Conservation (phyloP, 345 rosid species). For the Limnanthes douglasii region DNA sequence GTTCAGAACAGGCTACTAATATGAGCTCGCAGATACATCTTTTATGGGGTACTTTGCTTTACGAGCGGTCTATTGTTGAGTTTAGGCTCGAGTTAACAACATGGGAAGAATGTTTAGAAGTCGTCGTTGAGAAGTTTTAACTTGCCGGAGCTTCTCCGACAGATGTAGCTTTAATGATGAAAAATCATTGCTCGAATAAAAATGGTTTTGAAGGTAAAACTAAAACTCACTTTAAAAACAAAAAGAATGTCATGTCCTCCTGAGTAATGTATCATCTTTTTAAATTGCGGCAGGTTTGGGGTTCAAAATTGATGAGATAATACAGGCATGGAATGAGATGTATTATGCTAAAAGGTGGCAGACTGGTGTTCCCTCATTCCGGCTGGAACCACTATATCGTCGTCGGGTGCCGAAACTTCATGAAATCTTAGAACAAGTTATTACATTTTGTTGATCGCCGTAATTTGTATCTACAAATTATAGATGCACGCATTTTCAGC, state of each 20-base stretch:
- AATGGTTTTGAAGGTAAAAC: conserved; percentile 46
- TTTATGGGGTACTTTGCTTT: conserved; percentile 74
- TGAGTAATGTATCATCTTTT: too few relatives aligned
- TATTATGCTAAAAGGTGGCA: conserved; percentile 76
- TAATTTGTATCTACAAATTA: too few relatives aligned
- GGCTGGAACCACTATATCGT: conserved; percentile 70
- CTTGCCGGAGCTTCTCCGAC: conserved; percentile 76
- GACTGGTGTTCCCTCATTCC: conserved; percentile 70
- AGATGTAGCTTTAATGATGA: conserved; percentile 71
- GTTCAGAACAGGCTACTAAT: conserved; percentile 51
- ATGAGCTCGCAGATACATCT: conserved; percentile 84
- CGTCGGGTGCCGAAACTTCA: conserved; percentile 59
- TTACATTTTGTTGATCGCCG: conserved; percentile 14
- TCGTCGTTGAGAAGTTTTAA: conserved; percentile 62
- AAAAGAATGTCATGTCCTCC: too few relatives aligned
- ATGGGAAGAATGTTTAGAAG: conserved; percentile 70
- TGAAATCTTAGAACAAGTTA: conserved; percentile 37
- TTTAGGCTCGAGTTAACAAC: conserved; percentile 48
- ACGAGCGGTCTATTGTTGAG: conserved; percentile 57
- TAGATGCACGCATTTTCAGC: too few relatives aligned
- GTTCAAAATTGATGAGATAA: conserved; percentile 66
- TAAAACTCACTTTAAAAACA: too few relatives aligned
- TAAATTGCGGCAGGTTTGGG: conserved; percentile 29
- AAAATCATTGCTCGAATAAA: conserved; percentile 67
- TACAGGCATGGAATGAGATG: conserved; percentile 88